Percentiles rank a stretch among this genome's conserved stretches.
phyloP scores from a whole-genome alignment of 2,329 filamentous ascomycete species.

The Graphilbum fragrans region DNA sequence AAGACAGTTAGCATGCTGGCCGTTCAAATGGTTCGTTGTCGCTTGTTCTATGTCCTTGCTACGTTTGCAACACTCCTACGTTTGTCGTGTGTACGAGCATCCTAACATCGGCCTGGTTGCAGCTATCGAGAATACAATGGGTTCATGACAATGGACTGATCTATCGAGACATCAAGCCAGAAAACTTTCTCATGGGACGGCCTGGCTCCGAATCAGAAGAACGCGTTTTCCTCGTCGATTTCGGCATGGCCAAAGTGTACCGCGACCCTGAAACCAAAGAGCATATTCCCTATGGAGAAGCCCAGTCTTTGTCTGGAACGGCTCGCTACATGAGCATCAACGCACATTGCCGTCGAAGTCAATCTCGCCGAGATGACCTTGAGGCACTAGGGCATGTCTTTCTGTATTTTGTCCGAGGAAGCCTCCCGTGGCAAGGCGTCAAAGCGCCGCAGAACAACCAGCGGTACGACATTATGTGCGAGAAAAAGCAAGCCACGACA shows the following conservation, averaged over 20 bases:
- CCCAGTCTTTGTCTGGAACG: slow-evolving; percentile 91
- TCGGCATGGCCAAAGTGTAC: slow-evolving; percentile 99
- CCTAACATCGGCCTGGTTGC: neutral
- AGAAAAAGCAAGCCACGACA: slow-evolving; percentile 96
- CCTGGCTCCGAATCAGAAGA: slow-evolving; percentile 83
- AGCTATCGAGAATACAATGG: slow-evolving; percentile 78
- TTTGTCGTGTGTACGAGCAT: neutral
- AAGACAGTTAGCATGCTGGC: slow-evolving; percentile 11
- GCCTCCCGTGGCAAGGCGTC: slow-evolving; percentile 58
- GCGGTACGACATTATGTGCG: slow-evolving; percentile 98
- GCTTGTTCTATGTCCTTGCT: neutral
- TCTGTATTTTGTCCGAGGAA: slow-evolving; percentile 60
- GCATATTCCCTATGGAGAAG: slow-evolving; percentile 92
- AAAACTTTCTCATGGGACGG: slow-evolving; percentile 95
- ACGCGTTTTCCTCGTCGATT: slow-evolving; percentile 95
- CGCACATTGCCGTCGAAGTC: slow-evolving; percentile 89
- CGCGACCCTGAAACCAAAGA: slow-evolving; percentile 97
- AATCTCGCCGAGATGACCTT: slow-evolving; percentile 89
- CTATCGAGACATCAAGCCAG: slow-evolving; percentile 97
- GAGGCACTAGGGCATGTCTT: slow-evolving; percentile 76
- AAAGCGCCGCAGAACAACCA: slow-evolving; percentile 72
- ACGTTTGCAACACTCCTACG: neutral
- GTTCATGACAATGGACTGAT: slow-evolving; percentile 99
- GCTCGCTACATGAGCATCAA: slow-evolving; percentile 99
- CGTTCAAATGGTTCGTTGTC: slow-evolving; percentile 10